Evolutionary conservation across 1,284 basidiomycete genomes (phyloP), one percentile per base, ranked within the genome.

Genomic region (Pulchroboletus neoregius): DNA sequence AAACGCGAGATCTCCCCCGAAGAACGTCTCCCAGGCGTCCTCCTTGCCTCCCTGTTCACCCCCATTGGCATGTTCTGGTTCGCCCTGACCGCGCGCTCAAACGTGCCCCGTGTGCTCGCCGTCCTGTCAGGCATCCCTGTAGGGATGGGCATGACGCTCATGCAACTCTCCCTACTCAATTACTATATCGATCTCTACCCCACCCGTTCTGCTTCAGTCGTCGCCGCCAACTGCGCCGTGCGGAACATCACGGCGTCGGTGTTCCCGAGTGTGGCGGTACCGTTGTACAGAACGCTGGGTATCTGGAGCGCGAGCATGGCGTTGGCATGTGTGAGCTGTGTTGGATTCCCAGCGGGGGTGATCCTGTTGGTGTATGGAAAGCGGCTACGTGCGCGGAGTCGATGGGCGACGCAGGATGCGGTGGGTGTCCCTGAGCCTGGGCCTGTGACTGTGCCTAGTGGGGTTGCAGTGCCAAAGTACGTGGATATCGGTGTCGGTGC

Each of bases 101-200:
- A 54, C 2, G 13, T 62, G 39, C 53, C 54, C 31, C 52, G 49
- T 7, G 13, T 31, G 45, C 16, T 61, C 5, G 18, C 58, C 10
- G 45, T 53, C 11, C 18, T 63, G 15, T 62, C 60, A 0, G 60
- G 62, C 18, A 33, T 62, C n/a, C 60, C 60, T 0, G 50, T 62
- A 13, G 60, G 60, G 18, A 56, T 65, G 40, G 56, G 62, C 1
- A 62, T 63, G 62, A 62, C 62, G 6, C 51, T 65, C n/a, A 22
- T 65, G 3, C 58, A 65, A 22, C 26, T 65, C 6, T 63, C 60
- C 2, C 30, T 62, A 39, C 31, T 61, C 35, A 65, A 59, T 28
- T 61, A 62, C 18, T 61, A 62, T 33, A 65, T 65, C 28, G 60
- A 65, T 23, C 60, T 65, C 40, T 65, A 59, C 27, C 62, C 60